phyloP scores from a whole-genome alignment of 371 early-diverging fungal genomes.

The Actinomortierella ambigua region DNA sequence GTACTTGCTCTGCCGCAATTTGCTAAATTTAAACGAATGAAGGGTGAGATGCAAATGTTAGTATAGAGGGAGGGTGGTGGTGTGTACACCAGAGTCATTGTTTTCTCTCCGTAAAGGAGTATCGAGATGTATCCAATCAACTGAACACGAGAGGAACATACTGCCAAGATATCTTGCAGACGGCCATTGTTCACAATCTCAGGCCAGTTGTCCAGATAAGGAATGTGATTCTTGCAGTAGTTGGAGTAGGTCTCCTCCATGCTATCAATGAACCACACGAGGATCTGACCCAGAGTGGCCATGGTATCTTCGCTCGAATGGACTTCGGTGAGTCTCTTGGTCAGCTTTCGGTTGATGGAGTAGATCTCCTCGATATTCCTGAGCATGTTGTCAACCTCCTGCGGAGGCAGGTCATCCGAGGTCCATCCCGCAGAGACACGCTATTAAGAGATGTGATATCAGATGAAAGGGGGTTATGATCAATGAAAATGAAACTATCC shows the following conservation, averaged over 20 bases:
- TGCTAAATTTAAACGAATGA: conserved; percentile 12
- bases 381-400: conserved; percentile 41
- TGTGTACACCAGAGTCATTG: too few species aligned
- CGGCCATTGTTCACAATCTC: conserved; percentile 42
- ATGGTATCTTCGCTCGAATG: conserved; percentile 17
- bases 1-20: conserved; percentile 40
- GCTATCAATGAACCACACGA: conserved; percentile 44
- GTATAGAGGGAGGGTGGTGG: too few species aligned
- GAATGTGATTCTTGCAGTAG: conserved; percentile 43
- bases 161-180: conserved; percentile 41
- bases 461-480: neutral
- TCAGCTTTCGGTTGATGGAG: conserved; percentile 42
- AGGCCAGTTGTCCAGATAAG: conserved; percentile 42
- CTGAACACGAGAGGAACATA: conserved; percentile 5
- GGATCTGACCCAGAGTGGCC: conserved; percentile 29
- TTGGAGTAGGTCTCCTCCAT: conserved; percentile 46
- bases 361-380: conserved; percentile 43
- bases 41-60: neutral
- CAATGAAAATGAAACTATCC: neutral
- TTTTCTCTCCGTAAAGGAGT: too few species aligned
- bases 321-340: conserved; percentile 37
- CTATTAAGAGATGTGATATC: conserved; percentile 6
- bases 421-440: conserved; percentile 47
- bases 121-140: neutral
- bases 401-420: conserved; percentile 42